These are phyloP conservation scores for Bryoglossum gracile DNA, from an alignment of 495 filamentous ascomycete genomes.

Conservation along the genomic window DNA sequence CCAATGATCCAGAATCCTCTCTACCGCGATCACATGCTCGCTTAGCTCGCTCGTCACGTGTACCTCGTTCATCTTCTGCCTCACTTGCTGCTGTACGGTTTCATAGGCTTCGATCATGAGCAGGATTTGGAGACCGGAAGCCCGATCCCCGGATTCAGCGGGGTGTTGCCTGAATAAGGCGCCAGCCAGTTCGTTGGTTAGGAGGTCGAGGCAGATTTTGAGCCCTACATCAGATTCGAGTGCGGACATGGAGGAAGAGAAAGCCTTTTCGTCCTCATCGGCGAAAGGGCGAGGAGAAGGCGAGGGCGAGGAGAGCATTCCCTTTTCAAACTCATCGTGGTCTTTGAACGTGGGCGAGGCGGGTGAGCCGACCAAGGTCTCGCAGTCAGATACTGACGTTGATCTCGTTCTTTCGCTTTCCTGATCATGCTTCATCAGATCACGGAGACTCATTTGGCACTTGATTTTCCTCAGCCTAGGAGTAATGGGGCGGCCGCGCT, in stretches of 20 bases:
- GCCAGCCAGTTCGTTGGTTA: slow-evolving; percentile 19
- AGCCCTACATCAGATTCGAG: slow-evolving; percentile 14
- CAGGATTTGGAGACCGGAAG: slow-evolving; percentile 23
- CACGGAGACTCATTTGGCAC: slow-evolving; percentile 19
- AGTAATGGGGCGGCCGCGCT: neutral
- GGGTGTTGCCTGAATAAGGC: slow-evolving; percentile 16
- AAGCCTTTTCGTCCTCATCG: neutral
- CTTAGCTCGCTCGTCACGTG: neutral
- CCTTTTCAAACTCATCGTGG: neutral
- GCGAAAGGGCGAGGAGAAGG: neutral
- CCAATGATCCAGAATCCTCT: slow-evolving; percentile 21
- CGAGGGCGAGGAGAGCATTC: too few species aligned
- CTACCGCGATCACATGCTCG: slow-evolving; percentile 9
- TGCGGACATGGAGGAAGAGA: neutral
- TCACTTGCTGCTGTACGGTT: slow-evolving; percentile 13
- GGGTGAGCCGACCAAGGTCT: slow-evolving; percentile 18
- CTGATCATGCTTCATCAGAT: slow-evolving; percentile 11
- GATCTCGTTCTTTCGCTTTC: neutral
- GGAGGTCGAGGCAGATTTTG: slow-evolving; percentile 18
- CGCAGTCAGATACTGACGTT: slow-evolving; percentile 9
- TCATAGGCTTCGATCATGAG: slow-evolving; percentile 28
- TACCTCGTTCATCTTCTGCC: slow-evolving; percentile 6
- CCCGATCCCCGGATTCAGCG: slow-evolving; percentile 7
- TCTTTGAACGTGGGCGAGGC: neutral
- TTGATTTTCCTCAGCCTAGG: slow-evolving; percentile 21